These are phyloP conservation scores for Sordaria brevicollis DNA, from an alignment of 495 filamentous ascomycete species.

Conservation along the genomic window DNA sequence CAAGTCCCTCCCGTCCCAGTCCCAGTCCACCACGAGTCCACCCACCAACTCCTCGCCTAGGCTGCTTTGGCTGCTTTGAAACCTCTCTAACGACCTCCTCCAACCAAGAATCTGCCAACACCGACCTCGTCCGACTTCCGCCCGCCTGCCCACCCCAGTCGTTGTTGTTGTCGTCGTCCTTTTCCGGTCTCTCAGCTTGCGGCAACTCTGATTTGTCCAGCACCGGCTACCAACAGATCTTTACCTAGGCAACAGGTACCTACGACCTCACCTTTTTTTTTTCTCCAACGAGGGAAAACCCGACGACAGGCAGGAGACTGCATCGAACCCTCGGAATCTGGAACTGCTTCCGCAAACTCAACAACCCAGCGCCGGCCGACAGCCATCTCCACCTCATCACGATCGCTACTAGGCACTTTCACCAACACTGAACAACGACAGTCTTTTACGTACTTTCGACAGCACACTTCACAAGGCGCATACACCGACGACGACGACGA, in stretches of 20 bases:
- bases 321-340: neutral
- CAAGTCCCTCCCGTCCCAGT: neutral
- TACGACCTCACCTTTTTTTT: neutral
- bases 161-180: neutral
- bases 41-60: neutral
- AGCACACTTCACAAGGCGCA: neutral
- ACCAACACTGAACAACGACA: neutral
- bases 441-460: neutral
- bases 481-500: slow-evolving; percentile 3
- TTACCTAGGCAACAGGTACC: neutral
- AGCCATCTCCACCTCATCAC: neutral
- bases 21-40: neutral
- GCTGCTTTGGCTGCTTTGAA: neutral
- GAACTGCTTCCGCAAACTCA: neutral
- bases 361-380: neutral
- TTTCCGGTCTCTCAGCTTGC: neutral
- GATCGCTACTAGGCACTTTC: neutral
- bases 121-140: neutral
- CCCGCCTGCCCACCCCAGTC: neutral
- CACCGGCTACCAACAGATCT: neutral
- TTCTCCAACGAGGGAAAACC: neutral
- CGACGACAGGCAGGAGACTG: neutral
- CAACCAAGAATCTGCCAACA: neutral
- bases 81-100: neutral
- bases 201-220: neutral